Evolutionary conservation across 2,329 filamentous ascomycete genomes (phyloP).

Genomic region (Ceratocystis smalleyi): DNA sequence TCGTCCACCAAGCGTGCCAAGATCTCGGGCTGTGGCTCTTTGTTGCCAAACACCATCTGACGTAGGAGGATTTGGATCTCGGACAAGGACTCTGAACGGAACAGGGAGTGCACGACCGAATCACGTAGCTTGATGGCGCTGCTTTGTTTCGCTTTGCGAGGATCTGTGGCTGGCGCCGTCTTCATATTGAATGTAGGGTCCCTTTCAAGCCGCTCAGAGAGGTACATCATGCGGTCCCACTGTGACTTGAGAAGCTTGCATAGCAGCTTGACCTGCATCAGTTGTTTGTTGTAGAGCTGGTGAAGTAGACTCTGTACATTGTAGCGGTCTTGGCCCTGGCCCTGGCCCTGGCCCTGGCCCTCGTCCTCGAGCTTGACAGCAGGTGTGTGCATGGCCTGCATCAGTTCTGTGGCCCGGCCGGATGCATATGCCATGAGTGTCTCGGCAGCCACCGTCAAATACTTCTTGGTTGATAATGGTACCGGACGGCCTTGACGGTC

Average conservation of each 20-base stretch:
- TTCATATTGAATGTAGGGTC: slow-evolving; percentile 6
- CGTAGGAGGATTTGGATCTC: slow-evolving; percentile 2
- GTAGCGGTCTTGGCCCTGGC: background rate
- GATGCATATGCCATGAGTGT: slow-evolving; percentile 13
- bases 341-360: no score
- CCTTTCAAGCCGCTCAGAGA: slow-evolving; percentile 11
- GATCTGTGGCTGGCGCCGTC: background rate
- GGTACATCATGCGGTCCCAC: slow-evolving; percentile 19
- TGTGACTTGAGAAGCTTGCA: slow-evolving; percentile 16
- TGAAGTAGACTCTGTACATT: background rate
- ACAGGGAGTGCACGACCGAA: slow-evolving; percentile 3
- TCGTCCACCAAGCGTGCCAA: background rate
- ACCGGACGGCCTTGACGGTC: slow-evolving; percentile 1
- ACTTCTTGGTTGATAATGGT: slow-evolving; percentile 4
- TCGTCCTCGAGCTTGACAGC: background rate
- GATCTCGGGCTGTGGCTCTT: background rate
- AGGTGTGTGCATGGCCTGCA: slow-evolving; percentile 11
- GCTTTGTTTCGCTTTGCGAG: slow-evolving; percentile 11
- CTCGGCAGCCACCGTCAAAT: slow-evolving; percentile 8
- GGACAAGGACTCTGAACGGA: background rate
- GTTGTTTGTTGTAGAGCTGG: slow-evolving; percentile 9
- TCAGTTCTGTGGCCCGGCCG: slow-evolving; percentile 4
- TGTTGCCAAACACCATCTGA: background rate
- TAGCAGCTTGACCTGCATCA: slow-evolving; percentile 3
- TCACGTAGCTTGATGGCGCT: slow-evolving; percentile 12